Base-by-base conservation (phyloP, 805 yeast species). In the Blastobotrys parvus region DNA sequence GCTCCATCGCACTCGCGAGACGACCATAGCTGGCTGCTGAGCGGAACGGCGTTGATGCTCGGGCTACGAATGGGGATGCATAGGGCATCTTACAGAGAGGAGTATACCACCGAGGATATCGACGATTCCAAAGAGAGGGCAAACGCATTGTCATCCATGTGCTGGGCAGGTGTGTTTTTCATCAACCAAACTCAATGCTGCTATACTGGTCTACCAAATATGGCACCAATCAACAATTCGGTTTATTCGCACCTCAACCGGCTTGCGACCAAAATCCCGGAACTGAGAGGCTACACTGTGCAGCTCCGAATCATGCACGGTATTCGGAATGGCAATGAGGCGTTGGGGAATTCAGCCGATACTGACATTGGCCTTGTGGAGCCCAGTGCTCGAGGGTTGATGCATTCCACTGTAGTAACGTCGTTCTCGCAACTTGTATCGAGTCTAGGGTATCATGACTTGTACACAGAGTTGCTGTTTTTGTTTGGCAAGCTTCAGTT, bases 61-160 rank as follows among this genome's bases (percentile, higher is more conserved):
- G 47, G 43, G 2, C 29, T 46, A 41, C 41, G 30, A 23, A 35
- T 44, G 2, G 50, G 50, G 3, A 35, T 44, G 4, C 50, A 46
- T 32, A 35, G 27, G 18, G 27, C 23, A 20, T 11, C 20, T 6
- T 36, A 19, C 31, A 4, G n/a, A 4, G 27, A 20, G 15, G 39
- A 36, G n/a, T 22, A 6, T 10, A 16, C 19, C 10, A 10, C 19
- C 10, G 31, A 36, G n/a, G 29, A 36, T n/a, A 13, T 15, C 18
- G 27, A 36, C 3, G 20, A 16, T n/a, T n/a, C 10, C 11, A 23
- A 20, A n/a, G 27, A n/a, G 7, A 7, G 29, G 11, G 11, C 7
- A 11, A 25, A 8, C 7, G 29, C 29, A 7, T 5, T 21, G 15
- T 16, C 29, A 3, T 36, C 30, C 5, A 16, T 36, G 4, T 4